A percentile compares a stretch with the other conserved stretches of the same genome.
Evolutionary conservation across 164 flowering plant genomes (phyloP).

Genomic region (Umbellularia californica): DNA sequence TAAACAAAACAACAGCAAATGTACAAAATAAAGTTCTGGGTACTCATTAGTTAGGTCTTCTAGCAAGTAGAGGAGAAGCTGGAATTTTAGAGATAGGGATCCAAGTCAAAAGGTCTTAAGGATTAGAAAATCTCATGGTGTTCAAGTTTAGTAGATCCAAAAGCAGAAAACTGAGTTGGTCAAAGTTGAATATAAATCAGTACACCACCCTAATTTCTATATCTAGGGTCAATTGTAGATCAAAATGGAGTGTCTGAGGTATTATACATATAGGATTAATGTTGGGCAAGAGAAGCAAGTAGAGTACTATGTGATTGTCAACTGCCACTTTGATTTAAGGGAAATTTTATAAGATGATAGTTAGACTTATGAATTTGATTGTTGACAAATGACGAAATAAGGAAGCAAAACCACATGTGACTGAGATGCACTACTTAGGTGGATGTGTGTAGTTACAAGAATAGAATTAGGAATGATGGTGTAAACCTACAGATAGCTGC

Average conservation of each 20-base stretch:
- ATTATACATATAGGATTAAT: background rate
- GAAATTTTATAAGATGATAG: background rate
- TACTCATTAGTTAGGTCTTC: too few species aligned
- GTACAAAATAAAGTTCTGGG: too few species aligned
- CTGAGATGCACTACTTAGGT: background rate
- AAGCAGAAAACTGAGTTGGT: too few species aligned
- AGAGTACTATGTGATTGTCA: too few species aligned
- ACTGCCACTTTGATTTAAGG: background rate
- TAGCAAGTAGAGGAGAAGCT: too few species aligned
- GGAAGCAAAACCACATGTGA: background rate
- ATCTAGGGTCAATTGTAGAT: background rate
- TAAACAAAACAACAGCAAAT: too few species aligned
- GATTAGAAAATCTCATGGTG: too few species aligned
- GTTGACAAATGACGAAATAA: background rate
- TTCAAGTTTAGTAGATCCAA: too few species aligned
- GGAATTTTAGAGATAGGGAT: too few species aligned
- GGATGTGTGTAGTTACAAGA: background rate
- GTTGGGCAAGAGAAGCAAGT: background rate
- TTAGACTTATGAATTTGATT: background rate
- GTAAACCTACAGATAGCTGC: too few species aligned
- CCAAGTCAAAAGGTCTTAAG: too few species aligned
- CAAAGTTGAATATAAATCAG: too few species aligned
- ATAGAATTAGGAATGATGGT: background rate
- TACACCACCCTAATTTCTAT: background rate
- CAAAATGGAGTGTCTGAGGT: background rate